Percentiles rank a stretch among this genome's conserved stretches.
Conservation (phyloP, 495 filamentous ascomycete genomes). For the Neurospora terricola region DNA sequence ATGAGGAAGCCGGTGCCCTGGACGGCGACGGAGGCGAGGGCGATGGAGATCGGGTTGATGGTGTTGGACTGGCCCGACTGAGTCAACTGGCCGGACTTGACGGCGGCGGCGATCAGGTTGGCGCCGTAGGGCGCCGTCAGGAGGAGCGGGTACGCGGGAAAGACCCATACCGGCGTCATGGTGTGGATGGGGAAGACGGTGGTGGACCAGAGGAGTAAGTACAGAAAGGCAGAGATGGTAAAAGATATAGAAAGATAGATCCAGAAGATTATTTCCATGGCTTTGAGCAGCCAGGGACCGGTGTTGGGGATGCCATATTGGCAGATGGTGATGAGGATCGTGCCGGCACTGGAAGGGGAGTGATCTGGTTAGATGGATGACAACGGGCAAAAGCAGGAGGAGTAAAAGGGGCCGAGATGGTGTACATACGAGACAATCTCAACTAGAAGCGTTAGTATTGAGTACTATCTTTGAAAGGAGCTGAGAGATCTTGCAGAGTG, state of each 20-base stretch:
- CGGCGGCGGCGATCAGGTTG: constrained; percentile 46
- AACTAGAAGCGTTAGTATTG: background rate
- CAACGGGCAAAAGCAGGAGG: too few relatives aligned
- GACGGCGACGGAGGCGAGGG: constrained; percentile 59
- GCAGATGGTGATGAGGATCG: constrained; percentile 68
- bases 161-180: constrained; percentile 92
- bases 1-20: constrained; percentile 84
- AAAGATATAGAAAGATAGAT: constrained; percentile 50
- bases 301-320: constrained; percentile 63
- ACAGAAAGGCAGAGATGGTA: constrained; percentile 56
- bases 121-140: constrained; percentile 68
- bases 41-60: constrained; percentile 51
- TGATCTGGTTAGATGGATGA: background rate
- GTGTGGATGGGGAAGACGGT: constrained; percentile 64
- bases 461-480: background rate
- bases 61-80: too few relatives aligned
- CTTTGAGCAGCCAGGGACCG: constrained; percentile 56
- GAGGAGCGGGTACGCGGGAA: constrained; percentile 78
- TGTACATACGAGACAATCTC: constrained; percentile 35
- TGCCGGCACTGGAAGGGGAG: constrained; percentile 44
- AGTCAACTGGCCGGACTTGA: constrained; percentile 9
- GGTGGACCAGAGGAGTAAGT: constrained; percentile 59
- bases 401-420: constrained; percentile 4
- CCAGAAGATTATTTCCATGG: constrained; percentile 64
- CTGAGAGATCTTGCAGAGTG: background rate